Evolutionary conservation across 495 filamentous ascomycete species (phyloP).

Genomic region (Hyaloscypha bicolor): DNA sequence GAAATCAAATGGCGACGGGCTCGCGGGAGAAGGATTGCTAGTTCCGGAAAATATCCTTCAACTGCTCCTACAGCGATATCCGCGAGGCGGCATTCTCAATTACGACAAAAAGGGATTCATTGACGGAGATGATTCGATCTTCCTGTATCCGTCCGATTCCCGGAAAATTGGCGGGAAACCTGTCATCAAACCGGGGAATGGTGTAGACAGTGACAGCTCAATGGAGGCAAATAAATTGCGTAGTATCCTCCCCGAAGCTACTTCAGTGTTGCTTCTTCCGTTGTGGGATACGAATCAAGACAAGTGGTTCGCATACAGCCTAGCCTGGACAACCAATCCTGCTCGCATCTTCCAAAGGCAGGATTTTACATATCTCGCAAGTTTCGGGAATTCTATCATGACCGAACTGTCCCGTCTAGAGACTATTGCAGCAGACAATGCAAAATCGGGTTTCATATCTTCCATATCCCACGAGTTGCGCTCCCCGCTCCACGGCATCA

Average conservation of each 20-base stretch:
- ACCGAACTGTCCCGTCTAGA: slow-evolving; percentile 55
- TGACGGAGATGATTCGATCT: neutral
- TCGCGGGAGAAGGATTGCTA: neutral
- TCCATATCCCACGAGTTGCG: slow-evolving; percentile 78
- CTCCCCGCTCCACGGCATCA: slow-evolving; percentile 62
- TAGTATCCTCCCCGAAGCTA: slow-evolving; percentile 46
- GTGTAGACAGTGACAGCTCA: neutral
- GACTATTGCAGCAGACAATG: slow-evolving; percentile 40
- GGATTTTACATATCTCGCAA: slow-evolving; percentile 53
- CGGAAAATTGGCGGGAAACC: neutral
- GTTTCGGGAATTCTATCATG: slow-evolving; percentile 53
- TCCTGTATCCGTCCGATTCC: neutral
- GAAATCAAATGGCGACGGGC: neutral
- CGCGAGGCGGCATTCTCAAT: neutral
- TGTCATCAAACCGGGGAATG: neutral
- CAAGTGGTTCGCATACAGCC: slow-evolving; percentile 67
- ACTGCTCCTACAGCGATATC: neutral
- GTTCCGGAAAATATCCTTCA: neutral
- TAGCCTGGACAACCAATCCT: slow-evolving; percentile 58
- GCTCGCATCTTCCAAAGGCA: slow-evolving; percentile 41
- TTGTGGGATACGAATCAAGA: slow-evolving; percentile 67
- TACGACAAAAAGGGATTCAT: slow-evolving; percentile 5
- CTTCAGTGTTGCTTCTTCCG: slow-evolving; percentile 57
- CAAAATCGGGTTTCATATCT: slow-evolving; percentile 68
- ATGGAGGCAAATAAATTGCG: slow-evolving; percentile 4